Base-by-base conservation (phyloP, 192 early-diverging fungal species). In the Umbelopsis sp. region DNA sequence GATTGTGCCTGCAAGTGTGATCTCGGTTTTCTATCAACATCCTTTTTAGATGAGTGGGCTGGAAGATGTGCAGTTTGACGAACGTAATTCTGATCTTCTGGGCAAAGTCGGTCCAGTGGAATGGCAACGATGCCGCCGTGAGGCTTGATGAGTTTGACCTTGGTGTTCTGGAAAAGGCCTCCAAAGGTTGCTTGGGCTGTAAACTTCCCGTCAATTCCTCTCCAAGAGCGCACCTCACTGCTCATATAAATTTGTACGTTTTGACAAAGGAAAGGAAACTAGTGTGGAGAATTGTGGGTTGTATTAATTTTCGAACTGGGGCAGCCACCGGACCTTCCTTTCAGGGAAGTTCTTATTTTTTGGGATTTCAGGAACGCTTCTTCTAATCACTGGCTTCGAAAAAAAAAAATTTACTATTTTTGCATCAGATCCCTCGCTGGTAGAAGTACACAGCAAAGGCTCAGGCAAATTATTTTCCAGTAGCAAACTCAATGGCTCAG, bases 121-220 rank as follows among this genome's bases (percentile, higher is more conserved):
- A 71, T 12, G n/a, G 69, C 69, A 5, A 71, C 52, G 1, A 41
- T 43, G 31, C 32, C 69, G 24, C 69, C 69, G n/a, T 36, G 31
- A 2, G 41, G 10, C 43, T 71, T 71, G n/a, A 50, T 34, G 21
- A 71, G 53, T 21, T 71, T 71, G 29, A 71, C 49, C 36, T 71
- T 71, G 14, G 11, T 47, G 38, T 71, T 71, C 50, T 71, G 69
- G 41, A 71, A 71, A 8, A 56, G 29, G 17, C 69, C 41, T 8
- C 32, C 41, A 59, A 71, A 71, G 10, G 38, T 21, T 24, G 69
- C 69, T 71, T 71, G 51, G 21, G 43, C 69, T 6, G 49, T 34
- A 54, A 56, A 71, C 10, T 56, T 44, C 11, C 69, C 69, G 24
- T 71, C 69, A 21, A 20, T 34, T 31, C 69, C 69, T 44, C 32